Conservation (phyloP, 2,329 filamentous ascomycete genomes). For the Huntiella savannae region DNA sequence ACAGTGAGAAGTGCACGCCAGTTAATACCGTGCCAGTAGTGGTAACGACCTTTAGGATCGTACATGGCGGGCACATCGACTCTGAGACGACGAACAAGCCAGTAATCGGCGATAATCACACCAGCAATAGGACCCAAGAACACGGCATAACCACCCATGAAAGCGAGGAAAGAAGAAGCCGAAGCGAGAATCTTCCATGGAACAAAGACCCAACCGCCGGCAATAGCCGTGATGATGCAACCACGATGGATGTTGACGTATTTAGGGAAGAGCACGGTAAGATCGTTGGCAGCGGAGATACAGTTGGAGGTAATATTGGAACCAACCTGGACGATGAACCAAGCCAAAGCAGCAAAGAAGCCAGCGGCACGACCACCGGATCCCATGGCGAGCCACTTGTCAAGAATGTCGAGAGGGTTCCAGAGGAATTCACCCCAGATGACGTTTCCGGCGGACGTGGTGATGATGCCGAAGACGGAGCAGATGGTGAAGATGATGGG, state of each 20-base stretch:
- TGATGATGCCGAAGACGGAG: constrained; percentile 27
- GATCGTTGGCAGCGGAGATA: constrained; percentile 17
- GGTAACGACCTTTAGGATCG: constrained; percentile 23
- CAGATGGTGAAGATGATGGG: constrained; percentile 28
- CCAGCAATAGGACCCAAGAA: constrained; percentile 24
- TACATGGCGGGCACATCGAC: constrained; percentile 25
- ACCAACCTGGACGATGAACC: constrained; percentile 16
- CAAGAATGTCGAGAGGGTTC: constrained; percentile 29
- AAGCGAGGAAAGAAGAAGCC: constrained; percentile 17
- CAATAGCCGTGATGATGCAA: constrained; percentile 16
- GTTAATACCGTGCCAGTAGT: constrained; percentile 23
- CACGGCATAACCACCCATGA: constrained; percentile 18
- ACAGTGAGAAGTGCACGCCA: constrained; percentile 24
- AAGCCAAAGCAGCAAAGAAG: constrained; percentile 16
- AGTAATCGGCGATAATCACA: constrained; percentile 23
- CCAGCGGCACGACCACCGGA: constrained; percentile 16
- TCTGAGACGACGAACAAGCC: constrained; percentile 19
- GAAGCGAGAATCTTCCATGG: constrained; percentile 20
- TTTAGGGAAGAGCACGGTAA: constrained; percentile 17
- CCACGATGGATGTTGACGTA: constrained; percentile 19
- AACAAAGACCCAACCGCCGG: constrained; percentile 19
- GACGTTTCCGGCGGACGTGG: constrained; percentile 25
- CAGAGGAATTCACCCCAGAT: constrained; percentile 28
- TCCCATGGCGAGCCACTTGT: constrained; percentile 19
- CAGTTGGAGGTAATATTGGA: constrained; percentile 17